phyloP scores from a whole-genome alignment of 2,329 filamentous ascomycete genomes.

The Xylaria polymorpha region DNA sequence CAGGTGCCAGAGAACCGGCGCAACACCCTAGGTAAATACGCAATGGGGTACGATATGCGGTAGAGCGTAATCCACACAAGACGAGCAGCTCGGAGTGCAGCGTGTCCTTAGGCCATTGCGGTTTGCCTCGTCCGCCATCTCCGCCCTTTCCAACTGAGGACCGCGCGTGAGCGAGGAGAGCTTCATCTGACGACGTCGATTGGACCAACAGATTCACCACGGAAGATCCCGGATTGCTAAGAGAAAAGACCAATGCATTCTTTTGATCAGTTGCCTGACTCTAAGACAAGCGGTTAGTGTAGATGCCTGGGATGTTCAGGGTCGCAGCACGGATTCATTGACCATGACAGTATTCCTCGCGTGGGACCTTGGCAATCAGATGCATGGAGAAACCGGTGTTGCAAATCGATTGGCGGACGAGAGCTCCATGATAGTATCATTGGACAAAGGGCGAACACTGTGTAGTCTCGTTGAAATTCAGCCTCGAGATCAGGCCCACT shows the following conservation, averaged over 20 bases:
- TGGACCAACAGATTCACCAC: neutral
- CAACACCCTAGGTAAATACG: neutral
- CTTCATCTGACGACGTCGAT: neutral
- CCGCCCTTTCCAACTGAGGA: neutral
- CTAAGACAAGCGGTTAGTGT: neutral
- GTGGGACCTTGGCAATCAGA: neutral
- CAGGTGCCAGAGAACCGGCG: neutral
- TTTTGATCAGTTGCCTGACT: neutral
- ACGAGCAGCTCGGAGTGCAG: neutral
- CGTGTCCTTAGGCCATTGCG: neutral
- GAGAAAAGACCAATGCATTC: neutral
- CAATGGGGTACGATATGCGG: neutral
- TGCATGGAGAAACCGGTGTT: neutral
- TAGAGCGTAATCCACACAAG: neutral
- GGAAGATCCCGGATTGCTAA: neutral
- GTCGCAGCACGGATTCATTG: neutral
- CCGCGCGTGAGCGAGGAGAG: neutral
- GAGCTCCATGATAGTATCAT: neutral
- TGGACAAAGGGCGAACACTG: neutral
- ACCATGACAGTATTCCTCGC: neutral
- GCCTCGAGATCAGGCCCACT: neutral
- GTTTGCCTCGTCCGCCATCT: conserved; percentile 4
- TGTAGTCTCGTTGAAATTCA: neutral
- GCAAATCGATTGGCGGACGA: neutral
- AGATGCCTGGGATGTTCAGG: neutral